These are phyloP conservation scores for Echium plantagineum DNA, from an alignment of 257 asterid species.

Conservation along the genomic window DNA sequence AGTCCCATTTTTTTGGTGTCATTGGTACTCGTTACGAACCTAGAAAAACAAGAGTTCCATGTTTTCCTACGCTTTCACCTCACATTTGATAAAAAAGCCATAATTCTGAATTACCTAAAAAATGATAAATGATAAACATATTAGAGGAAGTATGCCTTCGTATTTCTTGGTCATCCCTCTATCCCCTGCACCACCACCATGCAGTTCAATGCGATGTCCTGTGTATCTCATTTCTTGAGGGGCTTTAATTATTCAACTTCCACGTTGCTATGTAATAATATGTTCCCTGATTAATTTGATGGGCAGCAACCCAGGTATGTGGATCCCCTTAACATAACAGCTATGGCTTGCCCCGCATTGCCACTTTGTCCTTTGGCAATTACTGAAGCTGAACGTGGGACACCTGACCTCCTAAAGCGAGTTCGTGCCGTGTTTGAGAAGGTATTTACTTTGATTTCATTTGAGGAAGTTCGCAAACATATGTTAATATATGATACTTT, in stretches of 20 bases:
- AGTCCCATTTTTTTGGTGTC: not conserved
- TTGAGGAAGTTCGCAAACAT: slow-evolving; percentile 3
- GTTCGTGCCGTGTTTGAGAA: slow-evolving; percentile 73
- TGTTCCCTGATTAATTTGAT: slow-evolving; percentile 1
- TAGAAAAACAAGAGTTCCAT: too few species aligned
- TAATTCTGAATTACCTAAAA: not conserved
- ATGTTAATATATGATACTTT: slow-evolving; percentile 1
- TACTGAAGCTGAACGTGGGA: slow-evolving; percentile 98
- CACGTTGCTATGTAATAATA: not conserved
- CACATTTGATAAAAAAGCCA: not conserved
- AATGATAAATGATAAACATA: not conserved
- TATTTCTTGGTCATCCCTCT: not conserved
- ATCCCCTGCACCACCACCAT: not conserved
- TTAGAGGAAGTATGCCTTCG: not conserved
- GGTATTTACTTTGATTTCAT: slow-evolving; percentile 25
- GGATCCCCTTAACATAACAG: slow-evolving; percentile 86
- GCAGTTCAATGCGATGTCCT: not conserved
- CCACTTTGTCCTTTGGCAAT: slow-evolving; percentile 93
- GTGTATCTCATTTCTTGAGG: not conserved
- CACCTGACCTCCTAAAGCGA: slow-evolving; percentile 85
- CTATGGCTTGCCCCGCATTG: slow-evolving; percentile 98
- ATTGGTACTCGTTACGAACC: not conserved
- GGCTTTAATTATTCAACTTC: not conserved
- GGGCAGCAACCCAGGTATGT: slow-evolving; percentile 79
- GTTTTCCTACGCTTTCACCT: not conserved